These are phyloP conservation scores for Scytalidium sp. DNA, from an alignment of 2,329 filamentous ascomycete species.

Conservation along the genomic window DNA sequence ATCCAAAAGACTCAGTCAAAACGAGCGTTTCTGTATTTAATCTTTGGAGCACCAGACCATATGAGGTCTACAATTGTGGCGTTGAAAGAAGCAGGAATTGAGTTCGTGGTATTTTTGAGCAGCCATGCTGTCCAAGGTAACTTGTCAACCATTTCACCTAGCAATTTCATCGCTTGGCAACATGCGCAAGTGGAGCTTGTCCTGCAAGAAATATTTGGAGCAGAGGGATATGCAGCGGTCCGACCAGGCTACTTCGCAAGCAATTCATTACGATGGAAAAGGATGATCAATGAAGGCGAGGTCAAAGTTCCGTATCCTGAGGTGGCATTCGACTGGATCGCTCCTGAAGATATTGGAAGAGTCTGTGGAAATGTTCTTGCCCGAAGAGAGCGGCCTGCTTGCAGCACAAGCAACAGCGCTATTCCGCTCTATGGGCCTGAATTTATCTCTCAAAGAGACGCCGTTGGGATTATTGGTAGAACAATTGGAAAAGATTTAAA, in stretches of 20 bases:
- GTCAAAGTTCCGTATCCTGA: slow-evolving; percentile 29
- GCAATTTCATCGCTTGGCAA: slow-evolving; percentile 32
- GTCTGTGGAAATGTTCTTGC: too few species aligned
- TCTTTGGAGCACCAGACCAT: slow-evolving; percentile 29
- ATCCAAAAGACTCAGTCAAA: slow-evolving; percentile 40
- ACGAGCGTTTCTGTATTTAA: slow-evolving; percentile 45
- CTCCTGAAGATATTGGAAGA: slow-evolving; percentile 41
- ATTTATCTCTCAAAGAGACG: too few species aligned
- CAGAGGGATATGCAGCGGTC: slow-evolving; percentile 34
- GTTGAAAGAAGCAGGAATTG: slow-evolving; percentile 41
- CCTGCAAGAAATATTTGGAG: slow-evolving; percentile 38
- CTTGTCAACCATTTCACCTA: slow-evolving; percentile 19
- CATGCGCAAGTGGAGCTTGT: slow-evolving; percentile 44
- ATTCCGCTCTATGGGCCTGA: too few species aligned
- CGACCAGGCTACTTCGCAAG: slow-evolving; percentile 42
- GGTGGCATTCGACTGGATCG: slow-evolving; percentile 35
- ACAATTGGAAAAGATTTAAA: too few species aligned
- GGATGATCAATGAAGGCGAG: slow-evolving; percentile 26
- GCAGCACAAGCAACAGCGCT: too few species aligned
- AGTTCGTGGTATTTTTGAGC: slow-evolving; percentile 44
- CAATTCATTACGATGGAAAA: slow-evolving; percentile 33
- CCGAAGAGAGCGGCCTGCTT: too few species aligned
- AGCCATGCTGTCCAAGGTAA: slow-evolving; percentile 31
- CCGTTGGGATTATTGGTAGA: too few species aligned
- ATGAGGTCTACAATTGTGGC: slow-evolving; percentile 39